phyloP scores from a whole-genome alignment of 2,329 filamentous ascomycete species.

The Bipolaris cookei region DNA sequence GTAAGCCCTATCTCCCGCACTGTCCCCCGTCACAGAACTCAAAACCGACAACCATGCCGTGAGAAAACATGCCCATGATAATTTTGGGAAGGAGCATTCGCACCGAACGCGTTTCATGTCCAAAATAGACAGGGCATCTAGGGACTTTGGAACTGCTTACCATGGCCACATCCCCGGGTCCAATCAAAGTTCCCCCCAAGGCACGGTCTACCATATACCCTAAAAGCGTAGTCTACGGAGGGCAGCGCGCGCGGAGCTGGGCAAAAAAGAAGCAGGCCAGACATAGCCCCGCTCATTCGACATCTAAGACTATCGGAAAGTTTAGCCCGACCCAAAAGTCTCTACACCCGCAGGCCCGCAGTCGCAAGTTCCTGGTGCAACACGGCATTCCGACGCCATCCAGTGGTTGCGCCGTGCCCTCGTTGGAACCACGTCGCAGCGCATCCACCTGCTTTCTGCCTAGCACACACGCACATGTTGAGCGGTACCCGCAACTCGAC shows the following conservation, averaged over 20 bases:
- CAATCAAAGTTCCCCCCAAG: no score
- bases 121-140: no score
- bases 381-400: background rate
- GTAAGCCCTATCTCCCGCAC: background rate
- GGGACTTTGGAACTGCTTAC: no score
- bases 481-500: background rate
- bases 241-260: no score
- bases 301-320: background rate
- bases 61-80: background rate
- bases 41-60: constrained; percentile 2
- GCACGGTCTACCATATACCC: no score
- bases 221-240: no score
- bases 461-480: background rate
- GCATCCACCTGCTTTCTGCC: background rate
- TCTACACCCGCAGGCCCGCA: background rate
- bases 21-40: background rate
- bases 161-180: no score
- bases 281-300: no score
- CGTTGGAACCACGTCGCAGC: constrained; percentile 1
- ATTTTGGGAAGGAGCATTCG: background rate
- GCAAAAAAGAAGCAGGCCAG: no score
- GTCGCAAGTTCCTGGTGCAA: no score
- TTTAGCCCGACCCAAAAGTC: background rate
- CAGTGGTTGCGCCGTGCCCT: background rate
- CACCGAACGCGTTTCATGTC: no score